phyloP scores from a whole-genome alignment of 1,284 basidiomycete genomes.

The Mycena sp. region DNA sequence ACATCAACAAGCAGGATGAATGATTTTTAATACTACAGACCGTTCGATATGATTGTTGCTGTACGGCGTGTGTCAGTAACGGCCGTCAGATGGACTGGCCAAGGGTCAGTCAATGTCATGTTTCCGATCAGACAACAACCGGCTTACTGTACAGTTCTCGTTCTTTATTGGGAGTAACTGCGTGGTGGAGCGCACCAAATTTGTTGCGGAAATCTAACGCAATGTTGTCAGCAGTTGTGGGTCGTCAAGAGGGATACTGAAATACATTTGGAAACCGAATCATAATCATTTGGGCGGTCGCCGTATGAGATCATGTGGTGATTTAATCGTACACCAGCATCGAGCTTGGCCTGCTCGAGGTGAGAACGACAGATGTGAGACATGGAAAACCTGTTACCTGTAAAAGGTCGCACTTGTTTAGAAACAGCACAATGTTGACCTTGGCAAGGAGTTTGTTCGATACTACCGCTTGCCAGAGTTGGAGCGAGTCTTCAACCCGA shows the following conservation, averaged over 20 bases:
- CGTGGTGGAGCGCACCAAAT: slow-evolving; percentile 74
- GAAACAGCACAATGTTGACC: slow-evolving; percentile 79
- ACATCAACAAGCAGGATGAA: slow-evolving; percentile 11
- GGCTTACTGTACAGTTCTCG: slow-evolving; percentile 75
- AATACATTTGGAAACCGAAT: slow-evolving; percentile 75
- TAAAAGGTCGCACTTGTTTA: slow-evolving; percentile 82
- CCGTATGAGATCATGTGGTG: slow-evolving; percentile 75
- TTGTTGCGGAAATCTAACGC: slow-evolving; percentile 75
- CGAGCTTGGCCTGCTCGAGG: slow-evolving; percentile 60
- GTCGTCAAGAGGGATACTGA: slow-evolving; percentile 22
- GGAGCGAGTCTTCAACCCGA: slow-evolving; percentile 78
- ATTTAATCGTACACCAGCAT: slow-evolving; percentile 74
- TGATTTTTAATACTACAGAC: slow-evolving; percentile 43
- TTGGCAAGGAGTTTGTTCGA: slow-evolving; percentile 73
- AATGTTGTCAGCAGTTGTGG: slow-evolving; percentile 11
- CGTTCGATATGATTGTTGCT: slow-evolving; percentile 63
- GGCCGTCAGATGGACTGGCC: slow-evolving; percentile 77
- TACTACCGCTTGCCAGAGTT: slow-evolving; percentile 74
- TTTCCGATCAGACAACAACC: slow-evolving; percentile 3
- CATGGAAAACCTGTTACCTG: slow-evolving; percentile 50
- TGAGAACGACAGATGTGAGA: slow-evolving; percentile 10
- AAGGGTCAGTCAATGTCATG: slow-evolving; percentile 18
- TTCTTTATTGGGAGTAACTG: slow-evolving; percentile 70
- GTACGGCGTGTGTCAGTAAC: slow-evolving; percentile 76
- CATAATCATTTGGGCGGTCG: slow-evolving; percentile 78